phyloP scores from a whole-genome alignment of 768 basidiomycete genomes.

The Nidularia pulvinata region DNA sequence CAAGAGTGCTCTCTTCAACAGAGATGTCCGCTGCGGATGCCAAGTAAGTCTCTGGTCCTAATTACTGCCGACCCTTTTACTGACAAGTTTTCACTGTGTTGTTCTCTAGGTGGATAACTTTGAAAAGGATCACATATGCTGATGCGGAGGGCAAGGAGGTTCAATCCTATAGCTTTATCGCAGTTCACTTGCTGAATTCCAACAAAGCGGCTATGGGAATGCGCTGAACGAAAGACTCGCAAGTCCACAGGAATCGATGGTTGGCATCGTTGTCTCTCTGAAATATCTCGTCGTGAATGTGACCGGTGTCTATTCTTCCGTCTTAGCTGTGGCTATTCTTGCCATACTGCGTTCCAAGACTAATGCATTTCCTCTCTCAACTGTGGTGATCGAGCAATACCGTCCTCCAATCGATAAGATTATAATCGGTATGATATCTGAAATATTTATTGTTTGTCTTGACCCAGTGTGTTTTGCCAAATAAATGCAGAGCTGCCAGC shows the following conservation, averaged over 20 bases:
- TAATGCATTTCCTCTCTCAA: conserved; percentile 70
- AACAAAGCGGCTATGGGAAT: conserved; percentile 83
- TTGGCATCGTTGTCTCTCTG: conserved; percentile 20
- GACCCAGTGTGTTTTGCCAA: too few species aligned
- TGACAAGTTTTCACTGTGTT: background rate
- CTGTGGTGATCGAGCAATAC: conserved; percentile 90
- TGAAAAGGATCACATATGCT: conserved; percentile 80
- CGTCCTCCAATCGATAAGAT: conserved; percentile 83
- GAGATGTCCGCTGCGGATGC: conserved; percentile 56
- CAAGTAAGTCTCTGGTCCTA: conserved; percentile 37
- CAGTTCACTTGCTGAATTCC: background rate
- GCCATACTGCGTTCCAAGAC: conserved; percentile 78
- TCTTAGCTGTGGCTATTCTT: conserved; percentile 80
- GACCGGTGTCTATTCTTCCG: background rate
- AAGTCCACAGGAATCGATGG: conserved; percentile 82
- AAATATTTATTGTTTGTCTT: background rate
- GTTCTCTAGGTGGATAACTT: conserved; percentile 71
- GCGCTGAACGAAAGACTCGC: conserved; percentile 81
- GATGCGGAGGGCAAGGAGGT: conserved; percentile 82
- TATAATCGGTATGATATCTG: conserved; percentile 57
- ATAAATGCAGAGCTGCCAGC: conserved; percentile 31
- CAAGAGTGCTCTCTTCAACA: conserved; percentile 52
- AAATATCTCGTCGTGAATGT: too few species aligned
- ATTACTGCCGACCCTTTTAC: background rate
- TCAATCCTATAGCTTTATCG: conserved; percentile 1